Base-by-base conservation (phyloP, 2,329 filamentous ascomycete species). In the Xylaria sp. region DNA sequence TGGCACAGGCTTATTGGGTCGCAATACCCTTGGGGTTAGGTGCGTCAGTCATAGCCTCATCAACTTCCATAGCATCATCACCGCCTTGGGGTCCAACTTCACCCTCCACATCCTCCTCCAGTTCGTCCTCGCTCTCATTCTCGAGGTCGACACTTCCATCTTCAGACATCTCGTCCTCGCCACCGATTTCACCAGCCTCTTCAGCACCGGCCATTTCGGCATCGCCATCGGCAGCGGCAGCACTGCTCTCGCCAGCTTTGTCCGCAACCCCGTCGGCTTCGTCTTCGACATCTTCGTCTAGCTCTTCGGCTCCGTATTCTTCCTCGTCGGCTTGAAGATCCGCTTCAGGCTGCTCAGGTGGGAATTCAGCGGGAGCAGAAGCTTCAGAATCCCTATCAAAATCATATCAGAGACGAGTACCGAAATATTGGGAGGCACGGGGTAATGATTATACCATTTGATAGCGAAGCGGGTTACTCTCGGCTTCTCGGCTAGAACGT, bases 381-480 rank as follows among this genome's bases (percentile, higher is more conserved):
- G 94, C 95, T 78, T 99, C 96, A n/a, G 93, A 96, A 78, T 99
- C 96, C 94, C 94, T 97, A 71, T 46, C 78, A 45, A 30, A 45
- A 32, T 34, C 6, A 28, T 13, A 20, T 30, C 25, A 65, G 25
- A 20, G 52, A 36, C 6, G 34, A 39, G 5, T 15, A 39, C 36
- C 36, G 18, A 52, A 25, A 25, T 15, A 23, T 55, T 7, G 45
- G 56, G 45, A 8, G 43, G 6, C 10, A 53, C 30, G 18, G n/a
- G n/a, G 13, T 32, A 28, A 41, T 59, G 9, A 56, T 82, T 88
- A 66, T 87, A 97, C 96, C 96, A 99, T 84, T 99, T 99, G 83
- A 99, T 99, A 52, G 94, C 94, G 78, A 99, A 99, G 72, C 96
- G 90, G 34, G 96, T 99, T 60, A 99, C 96, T 81, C 96, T 90